Conservation (phyloP, 2,329 filamentous ascomycete genomes). For the Didymella pinodella region DNA sequence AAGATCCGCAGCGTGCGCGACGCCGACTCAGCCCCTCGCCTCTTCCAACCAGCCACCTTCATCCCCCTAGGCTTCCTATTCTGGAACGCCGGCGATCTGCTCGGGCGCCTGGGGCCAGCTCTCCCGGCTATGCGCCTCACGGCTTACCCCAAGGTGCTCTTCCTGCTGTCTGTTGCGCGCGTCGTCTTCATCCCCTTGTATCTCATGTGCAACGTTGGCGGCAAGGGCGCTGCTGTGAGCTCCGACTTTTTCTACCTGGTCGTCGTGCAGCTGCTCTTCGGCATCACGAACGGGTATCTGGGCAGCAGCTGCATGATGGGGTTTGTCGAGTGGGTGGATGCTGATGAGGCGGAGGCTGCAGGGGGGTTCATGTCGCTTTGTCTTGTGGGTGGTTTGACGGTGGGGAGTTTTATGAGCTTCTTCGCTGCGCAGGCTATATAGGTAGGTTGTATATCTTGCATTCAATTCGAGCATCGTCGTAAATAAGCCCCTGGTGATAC, state of each 20-base stretch:
- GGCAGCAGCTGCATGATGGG: constrained; percentile 92
- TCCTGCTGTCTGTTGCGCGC: constrained; percentile 71
- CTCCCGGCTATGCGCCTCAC: constrained; percentile 64
- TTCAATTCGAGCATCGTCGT: no score
- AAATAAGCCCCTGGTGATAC: no score
- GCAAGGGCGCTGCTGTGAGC: constrained; percentile 69
- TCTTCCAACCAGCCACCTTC: constrained; percentile 79
- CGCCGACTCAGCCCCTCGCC: constrained; percentile 56
- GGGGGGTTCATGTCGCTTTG: constrained; percentile 94
- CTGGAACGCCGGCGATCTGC: constrained; percentile 80
- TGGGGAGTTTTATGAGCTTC: constrained; percentile 91
- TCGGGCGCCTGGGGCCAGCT: constrained; percentile 61
- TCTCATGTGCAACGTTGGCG: constrained; percentile 85
- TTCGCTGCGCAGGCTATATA: constrained; percentile 12
- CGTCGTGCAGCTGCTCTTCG: constrained; percentile 83
- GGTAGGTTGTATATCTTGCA: no score
- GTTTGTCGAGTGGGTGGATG: constrained; percentile 79
- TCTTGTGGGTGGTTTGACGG: constrained; percentile 82
- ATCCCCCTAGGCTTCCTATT: constrained; percentile 89
- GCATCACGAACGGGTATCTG: constrained; percentile 85
- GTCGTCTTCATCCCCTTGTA: constrained; percentile 83
- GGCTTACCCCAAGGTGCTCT: constrained; percentile 70
- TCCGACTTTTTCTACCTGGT: constrained; percentile 91
- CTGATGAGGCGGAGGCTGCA: constrained; percentile 83
- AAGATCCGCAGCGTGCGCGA: constrained; percentile 55